Conservation (phyloP, 345 rosid species). For the Linum tenue region DNA sequence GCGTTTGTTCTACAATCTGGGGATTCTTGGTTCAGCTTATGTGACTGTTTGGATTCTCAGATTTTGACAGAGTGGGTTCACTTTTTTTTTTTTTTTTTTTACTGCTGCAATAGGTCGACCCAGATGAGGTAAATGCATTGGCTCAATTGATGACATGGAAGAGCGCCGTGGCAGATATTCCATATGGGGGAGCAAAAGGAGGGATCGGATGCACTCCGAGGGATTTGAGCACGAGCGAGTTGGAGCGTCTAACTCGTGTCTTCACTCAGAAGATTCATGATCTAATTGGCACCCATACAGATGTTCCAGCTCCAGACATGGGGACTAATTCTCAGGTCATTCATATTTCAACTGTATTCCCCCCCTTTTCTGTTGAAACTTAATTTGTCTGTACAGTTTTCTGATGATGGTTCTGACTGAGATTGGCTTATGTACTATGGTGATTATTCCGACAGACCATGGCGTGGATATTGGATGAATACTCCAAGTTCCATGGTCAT, state of each 20-base stretch:
- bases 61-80: too few species aligned
- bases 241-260: conserved; percentile 15
- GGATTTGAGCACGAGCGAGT: conserved; percentile 12
- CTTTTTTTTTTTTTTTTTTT: not conserved
- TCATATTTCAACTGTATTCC: too few species aligned
- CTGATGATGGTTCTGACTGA: too few species aligned
- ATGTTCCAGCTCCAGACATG: conserved; percentile 18
- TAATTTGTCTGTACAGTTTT: too few species aligned
- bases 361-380: too few species aligned
- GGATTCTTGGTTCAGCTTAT: too few species aligned
- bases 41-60: too few species aligned
- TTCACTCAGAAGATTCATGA: conserved; percentile 21
- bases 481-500: conserved; percentile 16
- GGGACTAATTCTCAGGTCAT: conserved; percentile 17
- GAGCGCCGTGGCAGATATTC: conserved; percentile 16
- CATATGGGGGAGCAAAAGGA: conserved; percentile 18
- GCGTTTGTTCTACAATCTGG: too few species aligned
- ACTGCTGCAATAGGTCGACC: conserved; percentile 10
- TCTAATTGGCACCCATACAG: conserved; percentile 14
- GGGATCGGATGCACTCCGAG: conserved; percentile 16
- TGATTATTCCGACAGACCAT: conserved; percentile 4
- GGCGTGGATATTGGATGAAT: conserved; percentile 21
- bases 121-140: conserved; percentile 17
- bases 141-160: conserved; percentile 21
- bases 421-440: not conserved